Evolutionary conservation across 169 alveolate genomes (phyloP).

Genomic region (Plasmodium chabaudi): DNA sequence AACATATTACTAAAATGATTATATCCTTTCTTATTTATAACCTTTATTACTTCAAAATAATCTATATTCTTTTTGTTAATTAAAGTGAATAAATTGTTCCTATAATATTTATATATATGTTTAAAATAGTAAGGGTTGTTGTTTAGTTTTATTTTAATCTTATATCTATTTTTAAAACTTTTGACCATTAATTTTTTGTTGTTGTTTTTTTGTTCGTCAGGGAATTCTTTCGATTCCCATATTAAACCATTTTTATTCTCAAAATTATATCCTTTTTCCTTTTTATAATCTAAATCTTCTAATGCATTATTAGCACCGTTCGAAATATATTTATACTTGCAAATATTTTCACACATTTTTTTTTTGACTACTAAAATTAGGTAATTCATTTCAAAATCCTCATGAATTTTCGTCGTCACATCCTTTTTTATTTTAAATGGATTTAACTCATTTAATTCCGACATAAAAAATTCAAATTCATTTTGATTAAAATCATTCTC

Average conservation of each 20-base stretch:
- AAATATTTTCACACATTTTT: neutral
- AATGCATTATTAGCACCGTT: neutral
- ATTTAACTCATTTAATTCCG: constrained; percentile 44
- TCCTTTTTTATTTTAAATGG: constrained; percentile 25
- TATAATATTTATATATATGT: constrained; percentile 28
- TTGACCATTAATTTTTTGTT: neutral
- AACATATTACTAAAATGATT: constrained; percentile 64
- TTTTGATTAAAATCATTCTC: constrained; percentile 21
- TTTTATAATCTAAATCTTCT: neutral
- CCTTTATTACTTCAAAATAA: constrained; percentile 36
- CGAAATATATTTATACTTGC: neutral
- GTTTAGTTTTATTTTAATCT: constrained; percentile 16
- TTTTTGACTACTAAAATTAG: constrained; percentile 19
- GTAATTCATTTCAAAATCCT: constrained; percentile 11
- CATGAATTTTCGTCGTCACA: constrained; percentile 18
- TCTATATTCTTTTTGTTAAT: constrained; percentile 48
- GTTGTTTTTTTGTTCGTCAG: neutral
- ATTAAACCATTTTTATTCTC: neutral
- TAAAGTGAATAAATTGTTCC: constrained; percentile 7
- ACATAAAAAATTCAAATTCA: constrained; percentile 25
- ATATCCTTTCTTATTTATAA: constrained; percentile 25
- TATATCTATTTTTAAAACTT: neutral
- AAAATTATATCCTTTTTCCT: neutral
- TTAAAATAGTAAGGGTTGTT: constrained; percentile 49
- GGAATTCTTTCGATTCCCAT: neutral